Conservation (phyloP, 352 stramenopile genomes). For the Globisporangium sylvaticum region DNA sequence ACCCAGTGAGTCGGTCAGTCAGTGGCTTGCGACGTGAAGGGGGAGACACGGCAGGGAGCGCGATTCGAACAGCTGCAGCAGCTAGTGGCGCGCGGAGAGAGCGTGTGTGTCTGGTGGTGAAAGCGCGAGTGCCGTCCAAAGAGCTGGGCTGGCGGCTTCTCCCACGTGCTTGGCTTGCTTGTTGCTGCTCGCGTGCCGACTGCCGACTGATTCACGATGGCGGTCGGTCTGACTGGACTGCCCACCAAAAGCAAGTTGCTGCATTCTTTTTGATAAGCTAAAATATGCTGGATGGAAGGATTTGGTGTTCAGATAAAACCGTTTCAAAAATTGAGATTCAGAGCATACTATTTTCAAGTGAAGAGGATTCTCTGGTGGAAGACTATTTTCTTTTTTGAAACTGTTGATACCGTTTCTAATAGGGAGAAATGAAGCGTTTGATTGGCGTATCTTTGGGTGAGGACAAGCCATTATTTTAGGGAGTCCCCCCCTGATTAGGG, state of each 20-base stretch:
- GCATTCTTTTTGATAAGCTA: neutral
- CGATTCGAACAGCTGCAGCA: neutral
- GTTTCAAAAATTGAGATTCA: neutral
- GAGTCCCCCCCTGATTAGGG: neutral
- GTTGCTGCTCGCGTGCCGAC: neutral
- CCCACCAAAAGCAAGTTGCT: neutral
- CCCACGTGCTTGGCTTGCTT: neutral
- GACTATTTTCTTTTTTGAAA: no score
- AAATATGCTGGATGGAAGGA: neutral
- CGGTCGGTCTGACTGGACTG: neutral
- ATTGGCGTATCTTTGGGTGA: neutral
- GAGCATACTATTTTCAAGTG: neutral
- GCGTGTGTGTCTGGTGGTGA: neutral
- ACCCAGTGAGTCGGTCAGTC: neutral
- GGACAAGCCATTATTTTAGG: neutral
- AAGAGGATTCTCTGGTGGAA: no score
- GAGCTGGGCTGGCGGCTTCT: neutral
- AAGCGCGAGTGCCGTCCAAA: constrained; percentile 4
- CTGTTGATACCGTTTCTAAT: no score
- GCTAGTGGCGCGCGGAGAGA: neutral
- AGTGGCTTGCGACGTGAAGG: neutral
- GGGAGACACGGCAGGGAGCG: neutral
- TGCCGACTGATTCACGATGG: neutral
- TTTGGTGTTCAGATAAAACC: neutral
- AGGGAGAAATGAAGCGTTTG: neutral